Percentiles rank a stretch among this genome's conserved stretches.
phyloP scores from a whole-genome alignment of 225 moss, liverwort and hornwort species.

The Physcomitrium patens region DNA sequence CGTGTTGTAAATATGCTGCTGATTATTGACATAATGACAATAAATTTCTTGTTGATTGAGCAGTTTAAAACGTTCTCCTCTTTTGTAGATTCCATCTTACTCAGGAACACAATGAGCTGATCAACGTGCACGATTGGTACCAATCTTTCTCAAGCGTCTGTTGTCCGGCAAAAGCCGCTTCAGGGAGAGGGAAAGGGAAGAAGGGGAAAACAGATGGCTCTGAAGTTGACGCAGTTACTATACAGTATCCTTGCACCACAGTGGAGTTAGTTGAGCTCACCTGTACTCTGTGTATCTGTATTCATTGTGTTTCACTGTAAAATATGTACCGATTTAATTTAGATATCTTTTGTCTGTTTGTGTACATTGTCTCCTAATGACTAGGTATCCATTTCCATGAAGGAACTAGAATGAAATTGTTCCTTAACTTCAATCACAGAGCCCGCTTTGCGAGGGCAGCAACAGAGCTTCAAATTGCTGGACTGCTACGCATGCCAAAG shows the following conservation, averaged over 20 bases:
- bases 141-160: constrained; percentile 78
- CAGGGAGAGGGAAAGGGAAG: constrained; percentile 36
- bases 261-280: no score
- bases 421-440: constrained; percentile 55
- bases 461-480: constrained; percentile 91
- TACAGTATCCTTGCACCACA: constrained; percentile 70
- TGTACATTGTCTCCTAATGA: background rate
- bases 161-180: constrained; percentile 44
- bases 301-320: constrained; percentile 14
- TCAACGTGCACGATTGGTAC: constrained; percentile 92
- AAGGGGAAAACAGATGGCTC: constrained; percentile 38
- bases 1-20: background rate
- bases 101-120: constrained; percentile 81
- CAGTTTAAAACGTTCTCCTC: background rate
- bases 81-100: constrained; percentile 62
- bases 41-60: background rate
- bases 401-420: constrained; percentile 16
- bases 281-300: background rate
- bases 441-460: constrained; percentile 90
- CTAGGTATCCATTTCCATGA: background rate
- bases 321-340: no score
- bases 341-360: background rate
- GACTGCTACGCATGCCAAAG: constrained; percentile 88
- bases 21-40: background rate
- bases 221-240: constrained; percentile 41